Percentiles rank a stretch among this genome's conserved stretches.
Conservation (phyloP, 1,284 basidiomycete species). For the Dichomitus squalens region DNA sequence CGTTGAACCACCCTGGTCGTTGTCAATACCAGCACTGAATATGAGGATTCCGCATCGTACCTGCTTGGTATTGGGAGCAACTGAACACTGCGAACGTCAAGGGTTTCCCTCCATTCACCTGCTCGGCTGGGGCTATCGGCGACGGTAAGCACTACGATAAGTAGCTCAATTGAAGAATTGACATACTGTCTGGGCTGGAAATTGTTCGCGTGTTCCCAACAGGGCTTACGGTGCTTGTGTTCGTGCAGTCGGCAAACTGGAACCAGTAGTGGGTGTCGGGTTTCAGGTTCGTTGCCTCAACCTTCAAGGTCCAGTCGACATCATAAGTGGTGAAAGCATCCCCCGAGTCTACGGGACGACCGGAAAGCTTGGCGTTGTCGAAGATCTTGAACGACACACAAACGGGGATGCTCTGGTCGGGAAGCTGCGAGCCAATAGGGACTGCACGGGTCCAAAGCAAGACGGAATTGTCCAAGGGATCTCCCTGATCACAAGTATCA, state of each 20-base stretch:
- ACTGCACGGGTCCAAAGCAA: conserved; percentile 66
- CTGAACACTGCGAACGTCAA: conserved; percentile 62
- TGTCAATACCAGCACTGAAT: background rate
- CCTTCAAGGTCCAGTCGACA: conserved; percentile 68
- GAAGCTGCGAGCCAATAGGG: conserved; percentile 39
- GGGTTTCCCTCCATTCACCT: conserved; percentile 58
- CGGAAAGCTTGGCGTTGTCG: conserved; percentile 39
- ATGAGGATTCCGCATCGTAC: too few relatives aligned
- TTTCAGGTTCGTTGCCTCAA: conserved; percentile 55
- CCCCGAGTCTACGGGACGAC: conserved; percentile 46
- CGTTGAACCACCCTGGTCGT: conserved; percentile 63
- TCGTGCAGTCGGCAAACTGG: conserved; percentile 61
- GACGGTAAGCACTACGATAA: background rate
- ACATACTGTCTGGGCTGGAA: conserved; percentile 46
- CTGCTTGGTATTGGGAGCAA: conserved; percentile 57
- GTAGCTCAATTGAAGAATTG: background rate
- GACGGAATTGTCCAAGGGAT: conserved; percentile 61
- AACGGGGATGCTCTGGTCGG: conserved; percentile 57
- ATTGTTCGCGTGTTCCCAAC: conserved; percentile 54
- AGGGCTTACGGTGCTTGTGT: conserved; percentile 46
- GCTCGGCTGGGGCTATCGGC: conserved; percentile 45
- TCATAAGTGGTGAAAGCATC: conserved; percentile 63
- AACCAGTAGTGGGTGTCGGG: conserved; percentile 64
- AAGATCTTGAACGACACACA: conserved; percentile 59
- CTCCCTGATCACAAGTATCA: conserved; percentile 42